Base-by-base conservation (phyloP, 441 rosid genomes). In the Syzygium malaccense region DNA sequence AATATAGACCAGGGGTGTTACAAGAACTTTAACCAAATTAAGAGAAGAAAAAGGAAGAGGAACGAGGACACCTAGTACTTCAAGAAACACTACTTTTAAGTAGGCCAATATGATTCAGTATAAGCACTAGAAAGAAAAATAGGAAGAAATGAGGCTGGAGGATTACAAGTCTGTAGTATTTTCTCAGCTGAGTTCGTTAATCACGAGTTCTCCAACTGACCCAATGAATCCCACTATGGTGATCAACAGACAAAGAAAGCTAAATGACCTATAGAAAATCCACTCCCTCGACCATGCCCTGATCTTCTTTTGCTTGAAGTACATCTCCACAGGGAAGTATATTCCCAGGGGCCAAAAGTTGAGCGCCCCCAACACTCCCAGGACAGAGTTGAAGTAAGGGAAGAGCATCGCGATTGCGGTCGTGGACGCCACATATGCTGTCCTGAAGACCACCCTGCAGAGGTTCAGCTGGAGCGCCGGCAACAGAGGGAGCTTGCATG, bases 121-220 rank as follows among this genome's bases (percentile, higher is more conserved):
- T 37, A 23, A 37, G 83, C 83, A 75, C 83, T 75, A 37, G n/a
- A 75, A 75, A 37, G 9, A 75, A 45, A 30, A 64, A 62, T 62
- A 62, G 71, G 32, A 66, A 32, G 23, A 66, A 75, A 41, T 23
- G 18, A 17, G 75, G 51, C 18, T 23, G 51, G 18, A 75, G 64
- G 64, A 58, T 58, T 26, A 25, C 64, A 10, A 25, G 64, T 30
- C 6, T 10, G 64, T 58, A 26, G 49, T 60, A 30, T 51, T 26
- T 51, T 89, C 55, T 90, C 86, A 91, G 49, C 91, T 90, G 6
- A 94, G 28, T 91, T 94, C 94, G 37, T 95, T 96, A 71, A 75
- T 75, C 15, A 75, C 51, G n/a, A 75, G 17, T 45, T 75, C 51
- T 75, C 83, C 93, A 87, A 90, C 51, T 15, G 92, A 92, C 79